These are phyloP conservation scores for Blastobotrys chiropterorum DNA, from an alignment of 805 yeast genomes.

Conservation along the genomic window DNA sequence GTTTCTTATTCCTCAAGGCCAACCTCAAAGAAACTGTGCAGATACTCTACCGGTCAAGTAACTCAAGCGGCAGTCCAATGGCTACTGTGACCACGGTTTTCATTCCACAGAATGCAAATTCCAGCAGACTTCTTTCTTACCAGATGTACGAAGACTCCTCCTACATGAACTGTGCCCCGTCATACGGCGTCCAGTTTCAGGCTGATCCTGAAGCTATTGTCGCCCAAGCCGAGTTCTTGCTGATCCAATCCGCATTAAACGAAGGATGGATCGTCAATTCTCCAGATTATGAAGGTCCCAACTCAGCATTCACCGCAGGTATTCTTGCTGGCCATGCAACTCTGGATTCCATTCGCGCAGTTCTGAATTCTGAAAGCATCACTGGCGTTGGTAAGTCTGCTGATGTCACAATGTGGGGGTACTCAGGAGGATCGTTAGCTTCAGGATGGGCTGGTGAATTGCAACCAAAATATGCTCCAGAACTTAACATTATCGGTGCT, in stretches of 20 bases:
- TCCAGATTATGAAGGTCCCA: conserved; percentile 29
- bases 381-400: conserved; percentile 31
- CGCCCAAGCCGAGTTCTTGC: conserved; percentile 10
- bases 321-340: conserved; percentile 22
- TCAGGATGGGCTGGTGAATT: conserved; percentile 46
- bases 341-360: conserved; percentile 26
- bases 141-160: conserved; percentile 27
- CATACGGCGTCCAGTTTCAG: conserved; percentile 18
- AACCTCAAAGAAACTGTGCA: conserved; percentile 13
- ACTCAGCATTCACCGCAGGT: conserved; percentile 27
- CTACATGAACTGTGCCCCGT: conserved; percentile 25
- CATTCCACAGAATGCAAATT: conserved; percentile 16
- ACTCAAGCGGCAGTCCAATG: conserved; percentile 14
- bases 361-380: conserved; percentile 11
- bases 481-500: conserved; percentile 23
- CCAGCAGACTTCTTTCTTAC: conserved; percentile 19
- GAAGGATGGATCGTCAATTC: conserved; percentile 17
- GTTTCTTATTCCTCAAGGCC: conserved; percentile 4
- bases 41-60: conserved; percentile 14
- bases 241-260: conserved; percentile 13
- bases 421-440: conserved; percentile 63
- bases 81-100: conserved; percentile 25
- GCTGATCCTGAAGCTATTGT: conserved; percentile 2
- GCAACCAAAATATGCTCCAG: conserved; percentile 23
- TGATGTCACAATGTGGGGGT: conserved; percentile 79